phyloP scores from a whole-genome alignment of 169 alveolate species.

The Babesia ovata region DNA sequence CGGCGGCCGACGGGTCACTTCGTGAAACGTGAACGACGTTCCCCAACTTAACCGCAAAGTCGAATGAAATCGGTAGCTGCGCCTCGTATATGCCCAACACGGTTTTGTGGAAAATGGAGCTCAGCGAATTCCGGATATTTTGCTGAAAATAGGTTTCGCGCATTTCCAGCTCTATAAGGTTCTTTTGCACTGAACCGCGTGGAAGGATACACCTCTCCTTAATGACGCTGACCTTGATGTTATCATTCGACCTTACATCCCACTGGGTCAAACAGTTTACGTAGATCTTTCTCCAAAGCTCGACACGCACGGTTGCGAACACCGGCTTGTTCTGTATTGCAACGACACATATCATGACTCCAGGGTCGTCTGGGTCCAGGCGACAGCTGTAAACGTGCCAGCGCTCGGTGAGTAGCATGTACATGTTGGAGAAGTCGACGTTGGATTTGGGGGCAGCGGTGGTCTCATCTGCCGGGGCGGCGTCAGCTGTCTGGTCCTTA shows the following conservation, averaged over 20 bases:
- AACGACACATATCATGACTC: constrained; percentile 45
- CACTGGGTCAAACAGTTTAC: constrained; percentile 47
- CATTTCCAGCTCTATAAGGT: constrained; percentile 62
- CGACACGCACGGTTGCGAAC: constrained; percentile 47
- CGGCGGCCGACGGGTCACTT: constrained; percentile 13
- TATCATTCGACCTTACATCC: constrained; percentile 46
- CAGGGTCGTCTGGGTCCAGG: constrained; percentile 39
- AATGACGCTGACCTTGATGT: constrained; percentile 17
- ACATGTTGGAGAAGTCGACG: constrained; percentile 54
- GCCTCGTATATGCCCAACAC: constrained; percentile 65
- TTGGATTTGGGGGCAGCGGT: too few species aligned
- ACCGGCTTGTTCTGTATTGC: constrained; percentile 61
- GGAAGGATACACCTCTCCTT: constrained; percentile 48
- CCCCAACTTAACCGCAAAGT: constrained; percentile 55
- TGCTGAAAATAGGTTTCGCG: constrained; percentile 30
- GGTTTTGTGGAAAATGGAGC: constrained; percentile 63
- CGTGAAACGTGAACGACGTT: constrained; percentile 31
- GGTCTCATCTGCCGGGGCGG: background rate
- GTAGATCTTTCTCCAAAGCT: constrained; percentile 59
- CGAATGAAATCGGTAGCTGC: constrained; percentile 58
- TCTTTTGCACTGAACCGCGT: constrained; percentile 49
- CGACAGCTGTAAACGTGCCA: constrained; percentile 59
- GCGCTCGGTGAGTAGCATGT: constrained; percentile 59
- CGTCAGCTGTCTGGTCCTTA: background rate
- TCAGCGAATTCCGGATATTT: constrained; percentile 30